Conservation (phyloP, 495 filamentous ascomycete genomes). For the Penicillium bialowiezense region DNA sequence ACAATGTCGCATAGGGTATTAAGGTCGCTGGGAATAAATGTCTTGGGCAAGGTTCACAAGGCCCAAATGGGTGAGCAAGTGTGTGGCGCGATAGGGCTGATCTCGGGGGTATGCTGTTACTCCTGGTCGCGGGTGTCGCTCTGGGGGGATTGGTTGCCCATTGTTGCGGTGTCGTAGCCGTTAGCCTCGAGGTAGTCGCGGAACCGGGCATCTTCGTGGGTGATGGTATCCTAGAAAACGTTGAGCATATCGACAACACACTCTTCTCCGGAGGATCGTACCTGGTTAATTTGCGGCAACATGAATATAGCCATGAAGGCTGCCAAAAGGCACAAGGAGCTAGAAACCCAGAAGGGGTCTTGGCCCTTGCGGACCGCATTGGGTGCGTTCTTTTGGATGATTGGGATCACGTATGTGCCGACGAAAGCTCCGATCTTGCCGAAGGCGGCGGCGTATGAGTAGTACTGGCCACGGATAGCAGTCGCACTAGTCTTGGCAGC, state of each 20-base stretch:
- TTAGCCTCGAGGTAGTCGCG: conserved; percentile 61
- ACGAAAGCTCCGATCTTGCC: conserved; percentile 91
- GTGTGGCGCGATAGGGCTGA: neutral
- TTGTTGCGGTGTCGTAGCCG: conserved; percentile 67
- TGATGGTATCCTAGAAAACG: conserved; percentile 59
- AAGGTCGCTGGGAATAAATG: neutral
- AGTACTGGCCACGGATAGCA: conserved; percentile 84
- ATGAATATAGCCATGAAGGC: conserved; percentile 56
- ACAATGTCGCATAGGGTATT: conserved; percentile 12
- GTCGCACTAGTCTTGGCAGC: conserved; percentile 88
- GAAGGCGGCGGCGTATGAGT: conserved; percentile 79
- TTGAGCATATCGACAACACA: neutral
- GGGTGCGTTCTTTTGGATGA: conserved; percentile 65
- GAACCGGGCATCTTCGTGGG: conserved; percentile 67
- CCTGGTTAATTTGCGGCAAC: conserved; percentile 67
- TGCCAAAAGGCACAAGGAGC: conserved; percentile 60
- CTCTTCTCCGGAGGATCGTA: conserved; percentile 6
- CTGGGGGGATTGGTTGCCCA: conserved; percentile 46
- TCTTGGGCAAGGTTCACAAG: neutral
- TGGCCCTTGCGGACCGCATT: conserved; percentile 60
- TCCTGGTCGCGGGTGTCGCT: conserved; percentile 6
- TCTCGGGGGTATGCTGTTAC: neutral
- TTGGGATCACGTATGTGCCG: conserved; percentile 78
- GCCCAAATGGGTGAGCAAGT: neutral
- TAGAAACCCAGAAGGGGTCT: conserved; percentile 76